Evolutionary conservation across 352 stramenopile genomes (phyloP).

Genomic region (Phytophthora kernoviae): DNA sequence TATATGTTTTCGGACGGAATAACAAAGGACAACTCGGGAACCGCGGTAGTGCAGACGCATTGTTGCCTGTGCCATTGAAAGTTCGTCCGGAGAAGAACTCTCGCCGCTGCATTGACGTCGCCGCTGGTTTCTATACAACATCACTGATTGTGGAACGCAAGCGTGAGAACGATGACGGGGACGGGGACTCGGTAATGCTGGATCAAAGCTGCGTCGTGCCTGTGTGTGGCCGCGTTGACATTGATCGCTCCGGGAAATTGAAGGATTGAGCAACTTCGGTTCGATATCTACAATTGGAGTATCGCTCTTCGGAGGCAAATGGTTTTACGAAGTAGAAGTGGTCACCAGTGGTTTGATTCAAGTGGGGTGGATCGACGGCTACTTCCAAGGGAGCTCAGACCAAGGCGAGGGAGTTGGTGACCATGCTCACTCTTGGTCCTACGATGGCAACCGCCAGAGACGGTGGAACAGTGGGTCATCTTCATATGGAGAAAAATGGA

Average conservation of each 20-base stretch:
- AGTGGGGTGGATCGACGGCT: slow-evolving; percentile 92
- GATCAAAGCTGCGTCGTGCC: slow-evolving; percentile 72
- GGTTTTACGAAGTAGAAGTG: slow-evolving; percentile 95
- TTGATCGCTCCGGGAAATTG: slow-evolving; percentile 87
- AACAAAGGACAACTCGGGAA: slow-evolving; percentile 91
- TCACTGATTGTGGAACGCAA: slow-evolving; percentile 87
- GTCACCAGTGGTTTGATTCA: slow-evolving; percentile 92
- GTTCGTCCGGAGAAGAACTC: slow-evolving; percentile 82
- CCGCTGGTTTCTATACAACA: slow-evolving; percentile 88
- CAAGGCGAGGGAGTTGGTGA: slow-evolving; percentile 92
- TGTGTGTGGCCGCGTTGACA: slow-evolving; percentile 84
- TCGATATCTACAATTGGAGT: slow-evolving; percentile 82
- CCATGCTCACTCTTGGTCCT: slow-evolving; percentile 92
- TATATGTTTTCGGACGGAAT: slow-evolving; percentile 88
- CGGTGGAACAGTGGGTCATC: slow-evolving; percentile 91
- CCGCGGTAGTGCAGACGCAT: slow-evolving; percentile 78
- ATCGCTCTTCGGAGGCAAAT: slow-evolving; percentile 83
- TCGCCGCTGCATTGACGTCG: slow-evolving; percentile 78
- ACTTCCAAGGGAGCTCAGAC: slow-evolving; percentile 92
- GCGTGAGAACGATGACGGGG: slow-evolving; percentile 80
- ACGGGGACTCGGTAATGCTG: slow-evolving; percentile 56
- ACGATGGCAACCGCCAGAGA: slow-evolving; percentile 91
- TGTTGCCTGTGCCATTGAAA: slow-evolving; percentile 82
- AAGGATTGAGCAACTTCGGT: slow-evolving; percentile 89
- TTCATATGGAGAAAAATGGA: slow-evolving; percentile 92